Conservation (phyloP, 2,329 filamentous ascomycete genomes). For the Fusarium foetens region DNA sequence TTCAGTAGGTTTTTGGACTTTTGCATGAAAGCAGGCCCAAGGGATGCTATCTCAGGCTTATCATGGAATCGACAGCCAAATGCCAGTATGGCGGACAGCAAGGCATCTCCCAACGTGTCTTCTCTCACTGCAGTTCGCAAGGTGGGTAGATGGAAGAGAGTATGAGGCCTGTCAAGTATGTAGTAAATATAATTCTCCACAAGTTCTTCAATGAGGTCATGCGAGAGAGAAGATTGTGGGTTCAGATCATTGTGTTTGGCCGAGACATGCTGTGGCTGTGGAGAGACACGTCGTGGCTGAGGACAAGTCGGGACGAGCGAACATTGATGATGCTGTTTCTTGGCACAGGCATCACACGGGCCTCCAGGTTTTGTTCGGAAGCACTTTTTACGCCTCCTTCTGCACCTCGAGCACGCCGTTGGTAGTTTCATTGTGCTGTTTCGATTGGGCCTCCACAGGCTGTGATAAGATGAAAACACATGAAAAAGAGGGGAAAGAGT, state of each 20-base stretch:
- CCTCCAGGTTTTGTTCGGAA: not conserved
- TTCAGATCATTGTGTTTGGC: not conserved
- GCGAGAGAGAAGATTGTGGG: conserved; percentile 1
- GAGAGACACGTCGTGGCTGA: not conserved
- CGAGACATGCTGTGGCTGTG: not conserved
- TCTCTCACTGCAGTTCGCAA: not conserved
- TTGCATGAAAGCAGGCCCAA: conserved; percentile 6
- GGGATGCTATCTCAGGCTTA: not conserved
- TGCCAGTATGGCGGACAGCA: conserved; percentile 1
- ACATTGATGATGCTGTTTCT: not conserved
- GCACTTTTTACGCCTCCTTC: conserved; percentile 13
- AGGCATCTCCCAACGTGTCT: not conserved
- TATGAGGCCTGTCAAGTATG: conserved; percentile 8
- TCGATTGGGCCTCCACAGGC: not conserved
- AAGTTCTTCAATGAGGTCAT: conserved; percentile 11
- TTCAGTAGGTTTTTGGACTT: not conserved
- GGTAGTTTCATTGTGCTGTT: conserved; percentile 1
- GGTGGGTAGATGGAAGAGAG: not conserved
- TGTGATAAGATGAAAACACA: not conserved
- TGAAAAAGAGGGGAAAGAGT: not conserved
- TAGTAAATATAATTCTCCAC: conserved; percentile 17
- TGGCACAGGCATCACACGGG: conserved; percentile 3
- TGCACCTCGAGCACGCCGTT: conserved; percentile 3
- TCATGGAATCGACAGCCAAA: conserved; percentile 10
- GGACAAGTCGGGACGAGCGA: conserved; percentile 1